Base-by-base conservation (phyloP, 2,329 filamentous ascomycete species). In the Colletotrichum orbiculare region DNA sequence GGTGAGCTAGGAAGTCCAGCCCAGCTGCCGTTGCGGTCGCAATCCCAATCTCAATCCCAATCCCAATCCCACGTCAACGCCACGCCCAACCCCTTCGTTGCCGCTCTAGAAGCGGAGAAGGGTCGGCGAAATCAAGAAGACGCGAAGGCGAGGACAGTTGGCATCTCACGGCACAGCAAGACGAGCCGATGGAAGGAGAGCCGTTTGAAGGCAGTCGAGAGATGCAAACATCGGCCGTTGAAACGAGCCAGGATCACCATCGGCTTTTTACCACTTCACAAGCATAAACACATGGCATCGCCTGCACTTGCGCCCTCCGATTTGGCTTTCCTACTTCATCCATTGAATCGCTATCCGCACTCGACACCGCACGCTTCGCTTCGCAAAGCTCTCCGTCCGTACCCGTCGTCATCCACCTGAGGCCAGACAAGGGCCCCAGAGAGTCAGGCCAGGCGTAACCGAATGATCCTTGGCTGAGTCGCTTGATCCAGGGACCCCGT, bases 371-470 rank as follows among this genome's bases (percentile, higher is more conserved):
- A 25, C 25, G 4, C 25, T 25, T 25, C 25, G 25, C 25, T 25
- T 25, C 25, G 25, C 25, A 4, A 25, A 25, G 25, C 25, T 25
- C 25, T 4, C 25, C 25, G 58, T 52, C 59, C 45, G 33, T 48
- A 62, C 52, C 59, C 52, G 63, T 66, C 58, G 48, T 55, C 25
- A 25, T 25, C 25, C 25, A 25, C 25, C 25, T 25, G 25, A 25
- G 25, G 25, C 60, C 48, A 41, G 43, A 52, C 62, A 37, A 52
- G 62, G 60, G 50, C 46, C 62, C 62, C 53, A 53, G 47, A 65
- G 39, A 65, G 42, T 56, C 63, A 39, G 47, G 49, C 46, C 41
- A 25, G 25, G 25, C 25, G 25, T 25, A 25, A 63, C 56, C 53
- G 42, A 48, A 38, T 53, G 37, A 57, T 38, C 42, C 63, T 49